Percentiles rank a stretch among this genome's conserved stretches.
phyloP scores from a whole-genome alignment of 163 green algal genomes.

The Chlorella variabilis region DNA sequence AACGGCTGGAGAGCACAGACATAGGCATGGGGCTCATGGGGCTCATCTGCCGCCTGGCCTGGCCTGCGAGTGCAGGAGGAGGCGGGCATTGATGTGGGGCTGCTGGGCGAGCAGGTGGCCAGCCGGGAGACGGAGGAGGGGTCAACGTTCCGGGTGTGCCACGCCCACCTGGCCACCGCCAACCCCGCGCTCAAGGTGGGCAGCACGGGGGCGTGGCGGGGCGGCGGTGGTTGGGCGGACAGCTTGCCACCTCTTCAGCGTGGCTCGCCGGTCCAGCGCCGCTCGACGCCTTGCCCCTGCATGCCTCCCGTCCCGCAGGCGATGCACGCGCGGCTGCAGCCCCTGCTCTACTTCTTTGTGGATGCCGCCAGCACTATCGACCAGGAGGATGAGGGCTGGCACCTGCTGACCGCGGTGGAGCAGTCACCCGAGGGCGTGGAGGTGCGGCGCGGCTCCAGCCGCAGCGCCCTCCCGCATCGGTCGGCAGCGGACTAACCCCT shows the following conservation, averaged over 20 bases:
- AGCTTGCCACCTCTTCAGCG: too few relatives aligned
- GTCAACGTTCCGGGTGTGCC: conserved; percentile 13
- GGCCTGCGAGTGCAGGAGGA: conserved; percentile 37
- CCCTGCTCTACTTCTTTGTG: conserved; percentile 90
- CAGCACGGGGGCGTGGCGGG: background rate
- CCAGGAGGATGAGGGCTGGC: conserved; percentile 77
- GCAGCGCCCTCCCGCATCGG: too few relatives aligned
- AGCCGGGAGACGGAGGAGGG: conserved; percentile 15
- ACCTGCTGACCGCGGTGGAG: conserved; percentile 72
- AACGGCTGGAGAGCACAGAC: too few relatives aligned
- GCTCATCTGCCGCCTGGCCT: too few relatives aligned
- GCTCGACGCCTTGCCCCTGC: background rate
- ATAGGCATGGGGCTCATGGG: too few relatives aligned
- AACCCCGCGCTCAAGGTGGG: conserved; percentile 31
- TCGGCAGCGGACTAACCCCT: too few relatives aligned
- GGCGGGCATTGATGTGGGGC: background rate
- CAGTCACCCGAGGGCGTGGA: conserved; percentile 13
- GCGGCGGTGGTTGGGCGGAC: background rate
- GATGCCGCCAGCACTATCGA: conserved; percentile 86
- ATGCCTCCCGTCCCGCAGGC: conserved; percentile 51
- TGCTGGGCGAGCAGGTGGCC: conserved; percentile 26
- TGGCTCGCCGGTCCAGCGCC: too few relatives aligned
- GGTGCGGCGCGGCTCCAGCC: conserved; percentile 4
- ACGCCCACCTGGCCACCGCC: conserved; percentile 22
- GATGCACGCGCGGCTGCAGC: conserved; percentile 83